A percentile compares a stretch with the other conserved stretches of the same genome.
These are phyloP conservation scores for Gnetum montanum DNA, from an alignment of 75 land plant species.

Conservation along the genomic window DNA sequence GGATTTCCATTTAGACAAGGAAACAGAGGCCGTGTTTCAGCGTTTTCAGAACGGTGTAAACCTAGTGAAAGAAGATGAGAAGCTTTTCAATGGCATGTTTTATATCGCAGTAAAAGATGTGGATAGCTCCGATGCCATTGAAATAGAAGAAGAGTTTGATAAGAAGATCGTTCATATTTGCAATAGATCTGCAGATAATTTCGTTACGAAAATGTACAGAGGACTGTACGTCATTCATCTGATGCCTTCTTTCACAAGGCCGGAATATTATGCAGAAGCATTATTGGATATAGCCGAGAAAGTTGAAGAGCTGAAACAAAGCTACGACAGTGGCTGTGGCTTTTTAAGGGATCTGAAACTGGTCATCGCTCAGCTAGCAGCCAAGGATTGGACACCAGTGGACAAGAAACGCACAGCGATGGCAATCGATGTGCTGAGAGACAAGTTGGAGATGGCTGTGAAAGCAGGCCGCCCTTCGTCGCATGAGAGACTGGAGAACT, in stretches of 20 bases:
- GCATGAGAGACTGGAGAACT: not conserved
- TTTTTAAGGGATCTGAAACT: slow-evolving; percentile 30
- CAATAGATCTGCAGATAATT: slow-evolving; percentile 16
- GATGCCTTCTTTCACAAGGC: slow-evolving; percentile 19
- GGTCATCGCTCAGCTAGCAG: slow-evolving; percentile 25
- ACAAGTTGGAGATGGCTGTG: slow-evolving; percentile 9
- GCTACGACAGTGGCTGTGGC: slow-evolving; percentile 8
- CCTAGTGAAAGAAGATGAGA: slow-evolving; percentile 14
- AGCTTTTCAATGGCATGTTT: slow-evolving; percentile 26
- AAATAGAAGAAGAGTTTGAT: slow-evolving; percentile 16
- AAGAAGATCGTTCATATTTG: slow-evolving; percentile 20
- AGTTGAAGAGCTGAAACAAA: slow-evolving; percentile 8
- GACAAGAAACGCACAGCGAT: slow-evolving; percentile 20
- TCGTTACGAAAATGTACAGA: slow-evolving; percentile 22
- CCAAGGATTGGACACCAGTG: slow-evolving; percentile 28
- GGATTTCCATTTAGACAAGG: slow-evolving; percentile 33
- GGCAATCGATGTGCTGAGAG: slow-evolving; percentile 8
- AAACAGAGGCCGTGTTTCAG: slow-evolving; percentile 20
- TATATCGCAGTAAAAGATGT: slow-evolving; percentile 30
- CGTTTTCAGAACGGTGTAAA: slow-evolving; percentile 24
- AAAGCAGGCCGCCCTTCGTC: slow-evolving; percentile 6
- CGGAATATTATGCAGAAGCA: slow-evolving; percentile 13
- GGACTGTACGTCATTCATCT: slow-evolving; percentile 18
- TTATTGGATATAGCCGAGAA: slow-evolving; percentile 9
- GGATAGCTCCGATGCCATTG: slow-evolving; percentile 22